Conservation (phyloP, 2,329 filamentous ascomycete genomes). For the Diplodia intermedia region DNA sequence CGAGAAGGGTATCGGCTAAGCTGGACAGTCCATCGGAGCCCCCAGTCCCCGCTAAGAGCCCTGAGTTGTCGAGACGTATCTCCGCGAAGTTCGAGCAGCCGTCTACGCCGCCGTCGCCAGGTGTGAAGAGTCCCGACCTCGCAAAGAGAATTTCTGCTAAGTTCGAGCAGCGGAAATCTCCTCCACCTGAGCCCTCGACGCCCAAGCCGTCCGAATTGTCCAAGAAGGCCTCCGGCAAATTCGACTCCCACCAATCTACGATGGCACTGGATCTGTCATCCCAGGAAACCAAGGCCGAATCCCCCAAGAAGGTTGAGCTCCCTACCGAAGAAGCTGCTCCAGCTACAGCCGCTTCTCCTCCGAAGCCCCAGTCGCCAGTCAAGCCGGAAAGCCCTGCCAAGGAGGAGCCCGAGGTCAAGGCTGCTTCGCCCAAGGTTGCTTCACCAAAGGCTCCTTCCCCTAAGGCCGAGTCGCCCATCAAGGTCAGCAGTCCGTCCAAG, state of each 20-base stretch:
- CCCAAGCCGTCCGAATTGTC: constrained; percentile 11
- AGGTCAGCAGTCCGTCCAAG: background rate
- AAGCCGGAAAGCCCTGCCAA: background rate
- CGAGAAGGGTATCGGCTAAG: constrained; percentile 26
- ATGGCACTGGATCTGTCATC: constrained; percentile 3
- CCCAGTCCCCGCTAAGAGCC: constrained; percentile 21
- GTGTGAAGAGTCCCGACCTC: constrained; percentile 40
- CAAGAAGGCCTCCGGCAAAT: constrained; percentile 24
- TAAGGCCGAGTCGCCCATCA: background rate
- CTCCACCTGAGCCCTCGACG: constrained; percentile 3
- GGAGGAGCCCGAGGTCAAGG: background rate
- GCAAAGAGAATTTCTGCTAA: constrained; percentile 34
- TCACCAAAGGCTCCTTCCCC: background rate
- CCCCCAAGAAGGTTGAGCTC: constrained; percentile 3
- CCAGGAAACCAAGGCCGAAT: background rate
- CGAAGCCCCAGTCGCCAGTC: background rate
- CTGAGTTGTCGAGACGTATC: constrained; percentile 25
- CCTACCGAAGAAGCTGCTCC: constrained; percentile 1
- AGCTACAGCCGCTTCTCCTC: background rate
- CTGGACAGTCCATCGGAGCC: constrained; percentile 27
- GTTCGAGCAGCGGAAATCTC: constrained; percentile 32
- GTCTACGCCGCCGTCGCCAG: constrained; percentile 39
- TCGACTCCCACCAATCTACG: constrained; percentile 23
- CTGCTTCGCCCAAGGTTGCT: background rate
- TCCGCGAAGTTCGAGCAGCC: constrained; percentile 22